phyloP scores from a whole-genome alignment of 768 basidiomycete species.

The Peribolospora kevripleyi region DNA sequence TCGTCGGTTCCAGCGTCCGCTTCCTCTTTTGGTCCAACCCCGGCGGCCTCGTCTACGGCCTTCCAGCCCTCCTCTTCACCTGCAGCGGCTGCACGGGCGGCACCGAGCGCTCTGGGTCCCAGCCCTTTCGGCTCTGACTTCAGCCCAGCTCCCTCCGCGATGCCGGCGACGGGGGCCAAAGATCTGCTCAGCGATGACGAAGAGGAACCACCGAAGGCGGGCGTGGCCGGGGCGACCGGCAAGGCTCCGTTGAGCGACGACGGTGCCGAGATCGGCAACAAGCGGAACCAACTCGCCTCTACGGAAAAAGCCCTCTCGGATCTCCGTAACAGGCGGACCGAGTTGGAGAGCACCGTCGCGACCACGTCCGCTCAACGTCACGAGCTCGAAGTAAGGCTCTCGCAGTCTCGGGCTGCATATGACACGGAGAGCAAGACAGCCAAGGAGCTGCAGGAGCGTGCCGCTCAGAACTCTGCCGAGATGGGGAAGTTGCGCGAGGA shows the following conservation, averaged over 20 bases:
- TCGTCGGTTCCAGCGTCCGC: conserved; percentile 4
- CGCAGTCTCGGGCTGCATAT: conserved; percentile 56
- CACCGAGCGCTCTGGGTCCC: not conserved
- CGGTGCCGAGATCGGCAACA: conserved; percentile 67
- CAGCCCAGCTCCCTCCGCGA: conserved; percentile 9
- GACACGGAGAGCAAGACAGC: conserved; percentile 47
- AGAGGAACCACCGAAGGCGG: not conserved
- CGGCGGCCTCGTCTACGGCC: conserved; percentile 1
- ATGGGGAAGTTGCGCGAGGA: conserved; percentile 50
- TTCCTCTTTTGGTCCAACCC: not conserved
- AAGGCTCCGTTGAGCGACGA: conserved; percentile 23
- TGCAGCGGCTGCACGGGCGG: not conserved
- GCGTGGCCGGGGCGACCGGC: no score
- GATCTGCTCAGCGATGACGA: not conserved
- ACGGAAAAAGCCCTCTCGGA: conserved; percentile 47
- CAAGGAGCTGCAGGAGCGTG: conserved; percentile 2
- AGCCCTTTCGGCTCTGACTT: not conserved
- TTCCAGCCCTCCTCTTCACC: not conserved
- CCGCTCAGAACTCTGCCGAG: conserved; percentile 21
- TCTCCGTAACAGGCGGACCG: conserved; percentile 38
- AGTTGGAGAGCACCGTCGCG: conserved; percentile 39
- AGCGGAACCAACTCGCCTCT: conserved; percentile 58
- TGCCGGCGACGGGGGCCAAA: not conserved
- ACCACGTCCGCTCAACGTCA: conserved; percentile 50
- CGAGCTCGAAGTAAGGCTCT: conserved; percentile 57